A percentile compares a stretch with the other conserved stretches of the same genome.
phyloP scores from a whole-genome alignment of 306 rosid species.

The Cucumis cinereus region DNA sequence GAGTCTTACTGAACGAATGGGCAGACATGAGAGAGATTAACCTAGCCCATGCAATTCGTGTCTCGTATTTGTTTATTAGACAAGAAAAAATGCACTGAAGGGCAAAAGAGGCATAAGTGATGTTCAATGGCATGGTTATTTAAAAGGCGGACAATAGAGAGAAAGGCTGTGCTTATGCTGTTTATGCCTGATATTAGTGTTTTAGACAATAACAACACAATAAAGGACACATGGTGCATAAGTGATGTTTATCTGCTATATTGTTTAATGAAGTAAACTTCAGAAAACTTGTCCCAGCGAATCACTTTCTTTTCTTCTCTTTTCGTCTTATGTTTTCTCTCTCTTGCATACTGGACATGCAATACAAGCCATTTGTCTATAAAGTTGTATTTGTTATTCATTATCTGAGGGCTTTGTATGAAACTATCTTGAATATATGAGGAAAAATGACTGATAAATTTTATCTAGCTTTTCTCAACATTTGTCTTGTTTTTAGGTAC shows the following conservation, averaged over 20 bases:
- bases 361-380: background rate
- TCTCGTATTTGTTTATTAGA: background rate
- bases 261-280: background rate
- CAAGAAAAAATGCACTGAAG: background rate
- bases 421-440: background rate
- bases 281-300: background rate
- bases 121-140: background rate
- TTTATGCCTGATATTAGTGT: background rate
- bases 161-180: background rate
- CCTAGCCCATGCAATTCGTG: background rate
- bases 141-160: background rate
- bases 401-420: background rate
- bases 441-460: background rate
- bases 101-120: background rate
- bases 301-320: background rate
- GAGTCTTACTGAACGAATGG: background rate
- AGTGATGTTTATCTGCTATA: background rate
- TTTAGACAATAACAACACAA: background rate
- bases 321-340: background rate
- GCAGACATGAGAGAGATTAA: background rate
- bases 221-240: background rate
- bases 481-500: conserved; percentile 38
- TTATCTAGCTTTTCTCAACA: background rate
- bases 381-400: background rate
- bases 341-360: background rate